Base-by-base conservation (phyloP, 148 eudicot genomes). In the Nepenthes gracilis region DNA sequence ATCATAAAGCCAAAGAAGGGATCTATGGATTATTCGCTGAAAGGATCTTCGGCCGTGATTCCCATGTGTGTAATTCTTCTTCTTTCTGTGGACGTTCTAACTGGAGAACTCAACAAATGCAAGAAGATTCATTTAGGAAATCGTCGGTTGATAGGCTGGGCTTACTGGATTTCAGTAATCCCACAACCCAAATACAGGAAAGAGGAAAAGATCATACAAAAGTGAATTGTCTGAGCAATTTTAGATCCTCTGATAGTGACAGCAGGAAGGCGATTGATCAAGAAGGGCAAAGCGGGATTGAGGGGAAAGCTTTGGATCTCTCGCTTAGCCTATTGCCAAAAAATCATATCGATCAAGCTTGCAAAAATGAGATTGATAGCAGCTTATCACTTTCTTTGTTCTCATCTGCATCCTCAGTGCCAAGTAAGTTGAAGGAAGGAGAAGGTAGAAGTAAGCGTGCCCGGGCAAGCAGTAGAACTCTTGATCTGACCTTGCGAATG, bases 401-500 rank as follows among this genome's bases (percentile, higher is more conserved):
- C 6, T 12, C 53, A n/a, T 12, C 53, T 10, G 6, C 48, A 6
- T 45, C 48, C 11, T 49, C 53, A n/a, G 12, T 0, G 53, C 11
- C 11, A 12, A 5, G 53, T n/a, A 49, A 49, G 10, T 49, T 2
- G n/a, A 49, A 10, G 2, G 12, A 11, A 2, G n/a, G 11, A 49
- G n/a, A 10, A 49, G 53, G 11, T 10, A 49, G 12, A 12, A 49
- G 12, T 6, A 49, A 49, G 53, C 53, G 11, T 5, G n/a, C 53
- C 53, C 1, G 11, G 53, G 11, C 53, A 10, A 49, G 15, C 53
- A 49, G 3, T 5, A 10, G n/a, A 5, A n/a, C 10, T 49, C n/a
- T 49, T 49, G 53, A 49, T 49, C 53, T 49, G 53, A 49, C 53
- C 11, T 49, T 49, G 53, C 11, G n/a, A 49, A 49, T 49, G 53